phyloP scores from a whole-genome alignment of 2,329 filamentous ascomycete species.

The Fusarium sp. region DNA sequence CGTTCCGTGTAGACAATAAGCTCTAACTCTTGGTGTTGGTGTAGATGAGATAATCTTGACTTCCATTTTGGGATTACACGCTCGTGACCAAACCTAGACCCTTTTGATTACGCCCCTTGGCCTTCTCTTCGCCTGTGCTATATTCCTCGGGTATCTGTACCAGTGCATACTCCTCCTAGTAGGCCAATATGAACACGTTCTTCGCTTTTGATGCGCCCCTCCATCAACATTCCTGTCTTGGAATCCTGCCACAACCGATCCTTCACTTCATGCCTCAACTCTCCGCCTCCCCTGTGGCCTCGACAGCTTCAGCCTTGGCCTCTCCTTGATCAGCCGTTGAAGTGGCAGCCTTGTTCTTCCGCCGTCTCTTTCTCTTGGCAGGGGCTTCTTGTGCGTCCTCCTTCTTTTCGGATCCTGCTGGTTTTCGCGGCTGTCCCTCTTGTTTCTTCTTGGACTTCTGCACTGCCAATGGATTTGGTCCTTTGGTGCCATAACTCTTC shows the following conservation, averaged over 20 bases:
- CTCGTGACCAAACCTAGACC: constrained; percentile 11
- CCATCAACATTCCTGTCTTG: constrained; percentile 29
- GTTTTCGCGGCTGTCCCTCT: constrained; percentile 44
- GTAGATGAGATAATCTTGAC: not conserved
- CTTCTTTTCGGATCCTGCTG: constrained; percentile 45
- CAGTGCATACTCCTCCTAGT: constrained; percentile 20
- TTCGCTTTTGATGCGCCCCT: constrained; percentile 25
- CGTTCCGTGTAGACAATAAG: not conserved
- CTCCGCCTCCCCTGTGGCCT: constrained; percentile 28
- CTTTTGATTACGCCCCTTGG: constrained; percentile 13
- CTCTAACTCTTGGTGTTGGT: not conserved
- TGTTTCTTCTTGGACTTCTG: constrained; percentile 73
- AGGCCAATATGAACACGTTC: constrained; percentile 14
- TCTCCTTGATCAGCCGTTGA: constrained; percentile 25
- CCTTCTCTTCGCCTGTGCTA: constrained; percentile 11
- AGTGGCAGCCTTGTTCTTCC: constrained; percentile 42
- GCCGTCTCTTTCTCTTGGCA: constrained; percentile 47
- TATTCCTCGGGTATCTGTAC: constrained; percentile 38
- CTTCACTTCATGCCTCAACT: constrained; percentile 20
- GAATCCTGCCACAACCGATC: constrained; percentile 9
- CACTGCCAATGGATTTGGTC: constrained; percentile 76
- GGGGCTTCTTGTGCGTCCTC: constrained; percentile 37
- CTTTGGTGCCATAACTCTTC: constrained; percentile 70
- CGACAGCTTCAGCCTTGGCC: constrained; percentile 10
- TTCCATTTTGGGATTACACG: constrained; percentile 4